Conservation (phyloP, 148 eudicot species). For the Heliamphora exappendiculata region DNA sequence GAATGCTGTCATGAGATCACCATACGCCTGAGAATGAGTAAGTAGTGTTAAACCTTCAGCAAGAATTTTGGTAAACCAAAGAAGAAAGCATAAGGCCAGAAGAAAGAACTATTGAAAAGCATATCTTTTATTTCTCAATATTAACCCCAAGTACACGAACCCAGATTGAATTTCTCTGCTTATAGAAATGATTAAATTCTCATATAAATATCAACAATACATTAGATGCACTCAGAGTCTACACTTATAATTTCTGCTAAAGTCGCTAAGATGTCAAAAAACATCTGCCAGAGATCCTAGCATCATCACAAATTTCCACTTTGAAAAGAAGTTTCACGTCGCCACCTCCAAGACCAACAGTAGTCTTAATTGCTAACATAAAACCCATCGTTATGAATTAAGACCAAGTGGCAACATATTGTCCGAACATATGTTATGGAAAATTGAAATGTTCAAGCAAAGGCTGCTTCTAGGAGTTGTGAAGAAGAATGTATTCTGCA, state of each 20-base stretch:
- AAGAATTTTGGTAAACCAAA: neutral
- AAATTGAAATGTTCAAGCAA: neutral
- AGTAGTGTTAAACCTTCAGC: conserved; percentile 1
- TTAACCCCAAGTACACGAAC: neutral
- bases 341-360: neutral
- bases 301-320: conserved; percentile 1
- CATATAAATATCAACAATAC: neutral
- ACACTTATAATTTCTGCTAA: neutral
- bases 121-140: neutral
- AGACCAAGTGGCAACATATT: neutral
- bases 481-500: neutral
- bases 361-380: neutral
- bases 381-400: neutral
- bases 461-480: neutral
- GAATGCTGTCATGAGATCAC: conserved; percentile 92
- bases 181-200: neutral
- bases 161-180: neutral
- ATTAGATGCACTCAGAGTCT: neutral
- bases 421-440: neutral
- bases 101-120: neutral
- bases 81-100: conserved; percentile 1
- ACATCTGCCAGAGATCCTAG: neutral
- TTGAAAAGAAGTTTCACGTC: neutral
- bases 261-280: neutral
- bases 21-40: conserved; percentile 64